Conservation (phyloP, 805 yeast species). For the Lipomyces kockii region DNA sequence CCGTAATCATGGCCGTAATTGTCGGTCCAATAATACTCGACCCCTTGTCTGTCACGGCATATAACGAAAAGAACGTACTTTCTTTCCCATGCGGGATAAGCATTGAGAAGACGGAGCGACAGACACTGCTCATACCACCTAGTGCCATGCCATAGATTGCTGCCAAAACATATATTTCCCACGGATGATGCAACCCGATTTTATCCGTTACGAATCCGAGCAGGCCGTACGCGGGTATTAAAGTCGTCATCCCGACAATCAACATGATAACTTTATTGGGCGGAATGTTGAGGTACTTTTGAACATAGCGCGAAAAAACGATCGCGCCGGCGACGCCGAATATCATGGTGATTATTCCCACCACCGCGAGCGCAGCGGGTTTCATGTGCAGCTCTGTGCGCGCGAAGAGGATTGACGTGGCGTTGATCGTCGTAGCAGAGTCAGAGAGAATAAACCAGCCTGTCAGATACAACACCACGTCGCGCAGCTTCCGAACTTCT, state of each 20-base stretch:
- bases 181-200: slow-evolving; percentile 64
- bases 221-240: slow-evolving; percentile 74
- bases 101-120: slow-evolving; percentile 69
- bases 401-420: slow-evolving; percentile 78
- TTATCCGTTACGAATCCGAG: slow-evolving; percentile 61
- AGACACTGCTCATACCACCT: slow-evolving; percentile 73
- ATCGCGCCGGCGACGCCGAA: slow-evolving; percentile 73
- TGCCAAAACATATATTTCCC: slow-evolving; percentile 71
- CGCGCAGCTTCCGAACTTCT: slow-evolving; percentile 63
- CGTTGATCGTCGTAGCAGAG: slow-evolving; percentile 75
- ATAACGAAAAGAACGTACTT: slow-evolving; percentile 73
- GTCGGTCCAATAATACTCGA: slow-evolving; percentile 76
- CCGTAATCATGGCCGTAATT: slow-evolving; percentile 72
- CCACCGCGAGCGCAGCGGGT: slow-evolving; percentile 64
- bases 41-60: slow-evolving; percentile 80
- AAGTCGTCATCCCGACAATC: slow-evolving; percentile 62
- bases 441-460: slow-evolving; percentile 83
- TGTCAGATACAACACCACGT: slow-evolving; percentile 64
- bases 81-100: slow-evolving; percentile 78
- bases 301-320: slow-evolving; percentile 42
- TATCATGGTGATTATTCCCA: slow-evolving; percentile 68
- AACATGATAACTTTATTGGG: slow-evolving; percentile 57
- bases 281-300: slow-evolving; percentile 29
- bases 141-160: slow-evolving; percentile 76
- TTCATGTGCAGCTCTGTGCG: slow-evolving; percentile 71